These are phyloP conservation scores for Bocquillonia castaneifolia DNA, from an alignment of 441 rosid genomes.

Conservation along the genomic window DNA sequence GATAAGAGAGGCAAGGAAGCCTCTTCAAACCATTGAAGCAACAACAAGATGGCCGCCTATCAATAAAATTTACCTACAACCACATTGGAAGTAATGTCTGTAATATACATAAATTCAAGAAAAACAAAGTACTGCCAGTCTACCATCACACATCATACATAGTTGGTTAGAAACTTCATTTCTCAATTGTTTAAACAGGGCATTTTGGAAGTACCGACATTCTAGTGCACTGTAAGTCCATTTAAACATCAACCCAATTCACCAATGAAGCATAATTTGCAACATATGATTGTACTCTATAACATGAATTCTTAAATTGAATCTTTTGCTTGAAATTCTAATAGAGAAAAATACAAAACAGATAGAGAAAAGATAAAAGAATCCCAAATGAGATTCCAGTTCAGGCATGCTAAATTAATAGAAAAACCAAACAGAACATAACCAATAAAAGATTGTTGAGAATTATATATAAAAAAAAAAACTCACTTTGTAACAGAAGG, in stretches of 20 bases:
- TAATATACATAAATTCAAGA: neutral
- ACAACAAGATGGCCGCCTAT: constrained; percentile 27
- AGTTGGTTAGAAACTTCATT: neutral
- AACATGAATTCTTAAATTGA: neutral
- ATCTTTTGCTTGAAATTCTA: neutral
- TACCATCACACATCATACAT: too few relatives aligned
- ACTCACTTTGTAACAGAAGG: constrained; percentile 41
- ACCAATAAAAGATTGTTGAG: neutral
- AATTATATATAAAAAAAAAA: neutral
- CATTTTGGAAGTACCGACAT: too few relatives aligned
- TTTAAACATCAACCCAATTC: neutral
- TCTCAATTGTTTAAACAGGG: neutral
- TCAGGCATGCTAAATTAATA: neutral
- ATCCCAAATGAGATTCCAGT: neutral
- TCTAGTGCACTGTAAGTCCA: neutral
- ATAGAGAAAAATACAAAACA: neutral
- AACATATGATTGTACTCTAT: neutral
- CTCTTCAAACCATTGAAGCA: constrained; percentile 28
- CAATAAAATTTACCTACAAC: constrained; percentile 41
- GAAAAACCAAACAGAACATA: neutral
- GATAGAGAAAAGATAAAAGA: neutral
- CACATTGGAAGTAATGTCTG: constrained; percentile 3
- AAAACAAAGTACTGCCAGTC: neutral
- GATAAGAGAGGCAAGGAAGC: constrained; percentile 25
- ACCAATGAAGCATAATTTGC: neutral